phyloP scores from a whole-genome alignment of 768 basidiomycete species.

The Harrya chromipes region DNA sequence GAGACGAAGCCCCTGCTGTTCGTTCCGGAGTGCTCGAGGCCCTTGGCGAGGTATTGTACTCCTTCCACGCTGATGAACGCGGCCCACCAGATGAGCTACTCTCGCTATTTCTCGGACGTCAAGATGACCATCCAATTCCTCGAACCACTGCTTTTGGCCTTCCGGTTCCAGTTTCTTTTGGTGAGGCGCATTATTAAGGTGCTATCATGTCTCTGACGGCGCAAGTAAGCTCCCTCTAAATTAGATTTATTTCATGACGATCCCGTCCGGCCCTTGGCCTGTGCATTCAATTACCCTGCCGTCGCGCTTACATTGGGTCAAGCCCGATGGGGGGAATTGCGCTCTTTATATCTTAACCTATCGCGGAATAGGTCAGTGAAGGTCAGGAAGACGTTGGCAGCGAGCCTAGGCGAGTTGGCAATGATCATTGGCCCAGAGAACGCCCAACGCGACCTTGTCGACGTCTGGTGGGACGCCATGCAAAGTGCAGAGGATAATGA shows the following conservation, averaged over 20 bases:
- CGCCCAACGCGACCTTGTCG: slow-evolving; percentile 63
- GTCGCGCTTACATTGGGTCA: slow-evolving; percentile 80
- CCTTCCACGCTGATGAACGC: slow-evolving; percentile 59
- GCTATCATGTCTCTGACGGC: slow-evolving; percentile 4
- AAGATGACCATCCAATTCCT: slow-evolving; percentile 40
- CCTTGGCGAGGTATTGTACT: slow-evolving; percentile 84
- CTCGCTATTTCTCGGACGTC: slow-evolving; percentile 68
- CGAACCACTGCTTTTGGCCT: slow-evolving; percentile 18
- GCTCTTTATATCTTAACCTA: slow-evolving; percentile 63
- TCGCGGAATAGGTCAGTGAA: slow-evolving; percentile 56
- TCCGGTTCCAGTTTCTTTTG: slow-evolving; percentile 9
- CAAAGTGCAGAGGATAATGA: slow-evolving; percentile 57
- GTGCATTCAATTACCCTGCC: slow-evolving; percentile 91
- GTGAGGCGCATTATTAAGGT: slow-evolving; percentile 12
- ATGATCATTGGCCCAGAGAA: slow-evolving; percentile 75
- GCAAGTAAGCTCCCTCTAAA: slow-evolving; percentile 20
- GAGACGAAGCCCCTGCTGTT: slow-evolving; percentile 63
- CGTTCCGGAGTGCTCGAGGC: slow-evolving; percentile 81
- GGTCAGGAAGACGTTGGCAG: slow-evolving; percentile 78
- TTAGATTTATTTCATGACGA: slow-evolving; percentile 56
- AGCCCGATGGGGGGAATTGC: slow-evolving; percentile 70
- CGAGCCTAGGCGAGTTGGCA: slow-evolving; percentile 86
- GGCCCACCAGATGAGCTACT: slow-evolving; percentile 77
- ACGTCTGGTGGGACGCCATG: slow-evolving; percentile 65
- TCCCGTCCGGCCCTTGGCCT: slow-evolving; percentile 70